These are phyloP conservation scores for Sclerotinia glacialis DNA, from an alignment of 2,329 filamentous ascomycete genomes.

Conservation along the genomic window DNA sequence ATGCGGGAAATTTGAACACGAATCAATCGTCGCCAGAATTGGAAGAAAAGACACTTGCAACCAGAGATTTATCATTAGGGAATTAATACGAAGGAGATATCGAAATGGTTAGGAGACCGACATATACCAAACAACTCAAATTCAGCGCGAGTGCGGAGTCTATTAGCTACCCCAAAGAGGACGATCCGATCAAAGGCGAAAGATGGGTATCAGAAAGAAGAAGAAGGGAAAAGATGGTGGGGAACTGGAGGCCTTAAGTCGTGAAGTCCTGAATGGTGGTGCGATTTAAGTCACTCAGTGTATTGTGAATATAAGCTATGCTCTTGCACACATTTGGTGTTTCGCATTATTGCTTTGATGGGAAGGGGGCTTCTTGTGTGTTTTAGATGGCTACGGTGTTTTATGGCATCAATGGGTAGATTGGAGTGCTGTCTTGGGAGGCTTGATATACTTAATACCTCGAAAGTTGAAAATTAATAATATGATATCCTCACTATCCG, in stretches of 20 bases:
- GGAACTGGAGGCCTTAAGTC: conserved; percentile 61
- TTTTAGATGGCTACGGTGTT: neutral
- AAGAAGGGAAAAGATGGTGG: conserved; percentile 61
- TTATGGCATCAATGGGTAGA: neutral
- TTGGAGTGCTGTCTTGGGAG: neutral
- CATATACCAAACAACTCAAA: conserved; percentile 42
- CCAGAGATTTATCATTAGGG: neutral
- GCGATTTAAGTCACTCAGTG: conserved; percentile 5
- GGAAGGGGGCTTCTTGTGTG: neutral
- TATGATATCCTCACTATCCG: neutral
- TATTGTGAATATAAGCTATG: neutral
- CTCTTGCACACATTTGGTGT: neutral
- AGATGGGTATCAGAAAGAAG: conserved; percentile 70
- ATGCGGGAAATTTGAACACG: neutral
- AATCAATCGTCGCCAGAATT: neutral
- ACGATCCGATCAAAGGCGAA: conserved; percentile 54
- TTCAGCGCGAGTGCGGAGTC: conserved; percentile 62
- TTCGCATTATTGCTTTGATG: neutral
- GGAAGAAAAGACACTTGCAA: conserved; percentile 18
- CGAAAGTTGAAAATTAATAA: neutral
- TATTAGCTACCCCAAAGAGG: conserved; percentile 63
- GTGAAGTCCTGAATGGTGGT: conserved; percentile 48
- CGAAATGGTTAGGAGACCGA: conserved; percentile 24
- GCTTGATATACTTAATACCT: neutral
- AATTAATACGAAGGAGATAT: conserved; percentile 33